These are phyloP conservation scores for Vitis rupestris DNA, from an alignment of 164 flowering plant species.

Conservation along the genomic window DNA sequence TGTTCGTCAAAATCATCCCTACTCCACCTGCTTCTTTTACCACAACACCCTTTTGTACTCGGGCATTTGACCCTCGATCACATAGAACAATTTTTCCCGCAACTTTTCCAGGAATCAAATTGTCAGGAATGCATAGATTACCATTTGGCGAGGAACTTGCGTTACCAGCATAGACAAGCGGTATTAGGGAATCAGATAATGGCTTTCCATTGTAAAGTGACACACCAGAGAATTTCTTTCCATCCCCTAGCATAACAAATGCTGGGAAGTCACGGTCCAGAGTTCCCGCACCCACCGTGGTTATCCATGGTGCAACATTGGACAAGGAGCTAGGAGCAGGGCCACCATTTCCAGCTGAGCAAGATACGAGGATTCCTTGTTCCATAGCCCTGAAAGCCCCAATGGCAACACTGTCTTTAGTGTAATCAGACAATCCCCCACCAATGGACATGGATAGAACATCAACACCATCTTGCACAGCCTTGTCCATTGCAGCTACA, in stretches of 20 bases:
- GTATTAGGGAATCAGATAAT: conserved; percentile 28
- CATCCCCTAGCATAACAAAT: conserved; percentile 56
- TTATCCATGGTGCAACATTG: conserved; percentile 93
- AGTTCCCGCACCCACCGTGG: conserved; percentile 86
- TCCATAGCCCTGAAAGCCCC: conserved; percentile 72
- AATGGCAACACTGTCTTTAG: conserved; percentile 59
- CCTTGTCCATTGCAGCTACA: conserved; percentile 68
- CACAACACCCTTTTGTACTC: conserved; percentile 62
- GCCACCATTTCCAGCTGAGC: conserved; percentile 90
- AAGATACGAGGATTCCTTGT: conserved; percentile 75
- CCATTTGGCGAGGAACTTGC: conserved; percentile 47
- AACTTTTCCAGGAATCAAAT: conserved; percentile 51
- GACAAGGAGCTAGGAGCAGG: conserved; percentile 49
- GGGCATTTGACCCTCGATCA: conserved; percentile 60
- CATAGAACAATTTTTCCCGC: conserved; percentile 85
- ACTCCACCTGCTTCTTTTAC: conserved; percentile 82
- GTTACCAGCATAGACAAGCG: conserved; percentile 62
- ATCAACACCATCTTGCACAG: conserved; percentile 76
- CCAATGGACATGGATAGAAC: conserved; percentile 87
- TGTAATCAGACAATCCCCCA: conserved; percentile 55
- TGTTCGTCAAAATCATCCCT: conserved; percentile 83
- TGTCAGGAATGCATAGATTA: conserved; percentile 54
- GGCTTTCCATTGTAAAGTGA: conserved; percentile 65
- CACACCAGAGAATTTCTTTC: conserved; percentile 57
- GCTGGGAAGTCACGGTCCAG: conserved; percentile 91